phyloP scores from a whole-genome alignment of 1,284 basidiomycete genomes.

The Trametes versicolor region DNA sequence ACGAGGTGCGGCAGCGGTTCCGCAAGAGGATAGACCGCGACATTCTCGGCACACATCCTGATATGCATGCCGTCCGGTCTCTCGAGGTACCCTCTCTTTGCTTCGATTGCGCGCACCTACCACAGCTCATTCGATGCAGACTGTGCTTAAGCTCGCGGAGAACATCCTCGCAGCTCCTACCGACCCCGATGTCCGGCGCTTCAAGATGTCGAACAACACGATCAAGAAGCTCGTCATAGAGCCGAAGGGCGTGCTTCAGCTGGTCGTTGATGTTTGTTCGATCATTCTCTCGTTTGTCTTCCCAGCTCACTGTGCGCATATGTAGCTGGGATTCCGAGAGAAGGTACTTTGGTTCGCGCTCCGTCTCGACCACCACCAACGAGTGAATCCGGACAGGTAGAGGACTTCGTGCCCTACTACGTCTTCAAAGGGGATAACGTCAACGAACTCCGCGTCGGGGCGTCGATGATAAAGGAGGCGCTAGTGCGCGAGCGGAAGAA shows the following conservation, averaged over 20 bases:
- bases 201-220: conserved; percentile 73
- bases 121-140: background rate
- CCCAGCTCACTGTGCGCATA: background rate
- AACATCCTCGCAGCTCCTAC: conserved; percentile 75
- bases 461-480: conserved; percentile 68
- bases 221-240: conserved; percentile 66
- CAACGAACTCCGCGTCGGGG: conserved; percentile 66
- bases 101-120: background rate
- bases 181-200: conserved; percentile 70
- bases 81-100: conserved; percentile 18
- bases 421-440: conserved; percentile 61
- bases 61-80: conserved; percentile 19
- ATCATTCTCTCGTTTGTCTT: no score
- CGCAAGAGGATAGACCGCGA: conserved; percentile 20
- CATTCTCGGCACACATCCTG: conserved; percentile 17
- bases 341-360: conserved; percentile 50
- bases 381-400: conserved; percentile 43
- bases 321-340: conserved; percentile 73
- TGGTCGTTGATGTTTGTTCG: conserved; percentile 58
- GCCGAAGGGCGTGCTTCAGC: conserved; percentile 76
- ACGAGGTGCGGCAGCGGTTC: conserved; percentile 20
- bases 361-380: background rate
- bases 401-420: conserved; percentile 62
- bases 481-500: conserved; percentile 63
- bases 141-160: conserved; percentile 65